Base-by-base conservation (phyloP, 2,329 filamentous ascomycete species). In the Cryphonectria parasitica region DNA sequence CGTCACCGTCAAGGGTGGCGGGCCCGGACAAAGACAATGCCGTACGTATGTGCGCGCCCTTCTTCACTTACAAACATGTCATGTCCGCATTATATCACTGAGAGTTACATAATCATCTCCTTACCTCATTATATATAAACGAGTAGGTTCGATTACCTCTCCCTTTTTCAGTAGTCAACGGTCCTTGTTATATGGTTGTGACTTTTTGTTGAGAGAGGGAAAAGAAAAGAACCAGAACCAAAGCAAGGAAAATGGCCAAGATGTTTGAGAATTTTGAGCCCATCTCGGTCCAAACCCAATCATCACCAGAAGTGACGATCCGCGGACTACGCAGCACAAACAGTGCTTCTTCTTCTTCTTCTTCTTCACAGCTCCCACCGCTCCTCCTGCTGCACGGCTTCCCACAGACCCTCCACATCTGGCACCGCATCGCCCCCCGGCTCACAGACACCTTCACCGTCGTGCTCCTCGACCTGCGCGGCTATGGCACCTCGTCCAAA, bases 311-410 rank as follows among this genome's bases (percentile, higher is more conserved):
- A 56, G 76, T 86, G 41, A 79, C 76, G n/a, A 86, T 86, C 72
- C 78, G 80, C 60, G 84, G 84, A 22, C 75, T 84, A 56, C 78
- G 77, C 64, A 81, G 78, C 73, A 78, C 77, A 41, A 72, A 75
- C 41, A 69, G 2, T 43, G 13, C 41, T 5, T 43, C 41, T 3
- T 17, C 41, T 15, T 43, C 41, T 15, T 45, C 43, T 1, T 45
- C 77, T 0, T 72, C 76, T 0, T 74, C 77, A 0, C 67, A 75
- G 3, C 76, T 77, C 1, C 83, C 82, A 0, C 80, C 84, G 0
- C 79, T 87, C 8, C 78, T 83, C 19, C 78, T 87, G 10, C 77
- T 87, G 8, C 85, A 87, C 68, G 86, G 85, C 49, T 88, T 84
- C 73, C 86, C 86, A 0, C 85, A 88, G 74, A 87, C 80, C 5